Evolutionary conservation across 441 rosid genomes (phyloP), one percentile per base, ranked within the genome.

Genomic region (Arabidopsis hybrid): DNA sequence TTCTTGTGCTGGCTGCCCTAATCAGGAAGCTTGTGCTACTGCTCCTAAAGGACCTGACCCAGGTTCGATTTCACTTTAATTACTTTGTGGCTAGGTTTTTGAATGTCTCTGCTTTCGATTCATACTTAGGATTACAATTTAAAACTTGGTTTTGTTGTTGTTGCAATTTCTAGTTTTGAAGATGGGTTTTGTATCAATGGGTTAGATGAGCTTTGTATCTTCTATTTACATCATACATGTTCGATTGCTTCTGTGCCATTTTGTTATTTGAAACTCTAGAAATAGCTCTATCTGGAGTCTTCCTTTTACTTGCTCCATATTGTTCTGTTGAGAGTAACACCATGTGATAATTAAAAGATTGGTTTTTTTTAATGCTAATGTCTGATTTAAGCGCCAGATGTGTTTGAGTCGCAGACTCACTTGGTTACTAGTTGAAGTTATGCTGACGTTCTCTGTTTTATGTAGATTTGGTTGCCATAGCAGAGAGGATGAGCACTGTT

Each of bases 21-120:
- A 92, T 79, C 99, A 95, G 74, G 80, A 92, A 83, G 89, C 61
- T 61, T 92, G 99, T 78, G 96, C 98, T 58, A 79, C 93, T 52
- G 98, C 95, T n/a, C 99, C 99, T 16, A 92, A 92, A 76, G 98
- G 98, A 79, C 99, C 97, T 31, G 98, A 92, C 78, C 98, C 98
- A 75, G 99, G 99, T 95, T 49, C 61, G 45, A 4, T 67, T 52
- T 8, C 3, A 50, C 29, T 36, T 42, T 11, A 60, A 9, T 60
- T 58, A n/a, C 50, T 46, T 26, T 16, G 26, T 11, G 3, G 17
- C 47, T 62, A 29, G 16, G 61, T 21, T 50, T 16, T 62, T 62
- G 42, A 11, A 3, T 39, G 1, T 47, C 26, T 47, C 21, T 47
- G 21, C 17, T 47, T 47, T 40, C 13, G 5, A 9, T 2, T 36